Evolutionary conservation across 257 asterid species (phyloP).

Genomic region (Petrea volubilis): DNA sequence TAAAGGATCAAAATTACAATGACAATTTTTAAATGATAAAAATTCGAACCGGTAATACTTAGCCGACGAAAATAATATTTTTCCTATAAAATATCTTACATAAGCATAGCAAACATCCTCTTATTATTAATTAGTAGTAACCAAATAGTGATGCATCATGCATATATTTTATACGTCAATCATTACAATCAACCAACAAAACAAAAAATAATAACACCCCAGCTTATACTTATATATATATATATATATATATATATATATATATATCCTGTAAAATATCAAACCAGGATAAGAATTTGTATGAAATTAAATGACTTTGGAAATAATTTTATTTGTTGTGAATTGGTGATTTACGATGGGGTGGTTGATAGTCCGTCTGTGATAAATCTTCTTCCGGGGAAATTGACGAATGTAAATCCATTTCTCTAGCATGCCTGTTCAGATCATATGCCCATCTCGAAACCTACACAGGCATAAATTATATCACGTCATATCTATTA

Average conservation of each 20-base stretch:
- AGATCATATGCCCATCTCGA: constrained; percentile 16
- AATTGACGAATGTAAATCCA: constrained; percentile 10
- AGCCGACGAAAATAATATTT: too few relatives aligned
- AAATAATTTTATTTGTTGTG: constrained; percentile 31
- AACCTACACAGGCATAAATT: constrained; percentile 20
- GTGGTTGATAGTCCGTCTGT: constrained; percentile 41
- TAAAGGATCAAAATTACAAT: too few relatives aligned
- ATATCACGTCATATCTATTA: background rate
- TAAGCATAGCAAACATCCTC: background rate
- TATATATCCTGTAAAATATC: background rate
- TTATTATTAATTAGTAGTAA: too few relatives aligned
- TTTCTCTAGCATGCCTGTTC: background rate
- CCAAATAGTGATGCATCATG: too few relatives aligned
- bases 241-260: background rate
- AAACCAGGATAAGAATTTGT: too few relatives aligned
- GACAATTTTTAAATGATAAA: too few relatives aligned
- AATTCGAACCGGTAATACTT: too few relatives aligned
- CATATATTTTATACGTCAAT: background rate
- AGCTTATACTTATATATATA: background rate
- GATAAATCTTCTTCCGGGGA: constrained; percentile 17
- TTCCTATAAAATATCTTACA: too few relatives aligned
- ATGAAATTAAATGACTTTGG: background rate
- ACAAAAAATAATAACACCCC: background rate
- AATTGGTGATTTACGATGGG: constrained; percentile 43
- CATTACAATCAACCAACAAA: background rate